These are phyloP conservation scores for Emmonsiellopsis sp. DNA, from an alignment of 2,329 filamentous ascomycete species.

Conservation along the genomic window DNA sequence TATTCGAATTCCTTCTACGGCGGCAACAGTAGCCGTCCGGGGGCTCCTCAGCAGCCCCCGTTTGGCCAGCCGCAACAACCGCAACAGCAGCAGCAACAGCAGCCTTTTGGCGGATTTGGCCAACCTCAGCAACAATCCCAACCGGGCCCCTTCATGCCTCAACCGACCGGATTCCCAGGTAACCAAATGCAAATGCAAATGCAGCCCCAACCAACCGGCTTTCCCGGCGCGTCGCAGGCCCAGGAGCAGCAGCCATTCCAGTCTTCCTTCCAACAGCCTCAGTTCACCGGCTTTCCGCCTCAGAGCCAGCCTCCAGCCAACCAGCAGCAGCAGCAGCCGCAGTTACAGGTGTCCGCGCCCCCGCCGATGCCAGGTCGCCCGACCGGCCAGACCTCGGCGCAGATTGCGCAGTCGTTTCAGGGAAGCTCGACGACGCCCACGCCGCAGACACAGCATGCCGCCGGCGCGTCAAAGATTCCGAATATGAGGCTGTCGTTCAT, in stretches of 20 bases:
- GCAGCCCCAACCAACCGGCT: slow-evolving; percentile 63
- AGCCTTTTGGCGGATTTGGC: slow-evolving; percentile 23
- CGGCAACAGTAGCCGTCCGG: slow-evolving; percentile 65
- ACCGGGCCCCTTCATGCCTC: slow-evolving; percentile 20
- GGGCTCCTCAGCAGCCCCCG: slow-evolving; percentile 47
- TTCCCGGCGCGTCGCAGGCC: slow-evolving; percentile 34
- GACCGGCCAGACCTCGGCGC: slow-evolving; percentile 48
- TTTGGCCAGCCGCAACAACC: slow-evolving; percentile 49
- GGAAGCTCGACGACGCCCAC: slow-evolving; percentile 43
- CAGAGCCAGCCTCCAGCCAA: slow-evolving; percentile 38
- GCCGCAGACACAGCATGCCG: slow-evolving; percentile 51
- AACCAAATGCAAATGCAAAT: slow-evolving; percentile 18
- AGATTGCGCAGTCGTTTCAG: slow-evolving; percentile 57
- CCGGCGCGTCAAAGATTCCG: slow-evolving; percentile 64
- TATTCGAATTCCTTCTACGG: slow-evolving; percentile 83
- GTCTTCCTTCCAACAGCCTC: slow-evolving; percentile 46
- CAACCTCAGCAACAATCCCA: slow-evolving; percentile 38
- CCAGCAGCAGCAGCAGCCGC: slow-evolving; percentile 20
- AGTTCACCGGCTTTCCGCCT: slow-evolving; percentile 50
- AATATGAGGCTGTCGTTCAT: slow-evolving; percentile 94
- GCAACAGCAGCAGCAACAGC: slow-evolving; percentile 28
- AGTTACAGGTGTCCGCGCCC: slow-evolving; percentile 26
- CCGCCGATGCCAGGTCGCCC: slow-evolving; percentile 42
- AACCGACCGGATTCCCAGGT: neutral
- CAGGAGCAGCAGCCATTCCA: slow-evolving; percentile 39